Evolutionary conservation across 2,329 filamentous ascomycete species (phyloP).

Genomic region (Beauveria scarabaeidicola): DNA sequence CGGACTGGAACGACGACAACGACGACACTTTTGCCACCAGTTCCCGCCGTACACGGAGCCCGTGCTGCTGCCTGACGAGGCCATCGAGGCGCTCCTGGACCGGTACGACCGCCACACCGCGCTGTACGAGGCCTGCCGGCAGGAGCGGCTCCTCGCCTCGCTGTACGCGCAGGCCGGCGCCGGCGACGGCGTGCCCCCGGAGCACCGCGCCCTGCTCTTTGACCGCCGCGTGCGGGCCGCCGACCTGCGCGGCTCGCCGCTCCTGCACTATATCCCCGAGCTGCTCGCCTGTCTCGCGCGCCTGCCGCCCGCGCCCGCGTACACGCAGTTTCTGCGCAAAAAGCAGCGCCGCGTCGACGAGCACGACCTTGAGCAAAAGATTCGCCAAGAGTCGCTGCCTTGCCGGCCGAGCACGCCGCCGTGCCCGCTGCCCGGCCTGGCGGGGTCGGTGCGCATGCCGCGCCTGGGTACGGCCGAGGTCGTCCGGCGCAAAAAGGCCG

Average conservation of each 20-base stretch:
- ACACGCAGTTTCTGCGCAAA: background rate
- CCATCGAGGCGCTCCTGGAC: background rate
- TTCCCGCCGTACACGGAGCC: conserved; percentile 8
- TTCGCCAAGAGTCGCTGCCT: too few relatives aligned
- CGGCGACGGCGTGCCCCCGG: background rate
- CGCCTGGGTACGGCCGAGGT: too few relatives aligned
- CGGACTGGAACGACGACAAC: background rate
- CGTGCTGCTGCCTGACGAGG: background rate
- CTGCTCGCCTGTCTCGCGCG: background rate
- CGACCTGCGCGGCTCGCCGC: conserved; percentile 3
- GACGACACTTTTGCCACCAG: background rate
- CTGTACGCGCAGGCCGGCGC: background rate
- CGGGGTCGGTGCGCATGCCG: too few relatives aligned
- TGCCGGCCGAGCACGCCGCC: too few relatives aligned
- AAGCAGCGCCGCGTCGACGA: background rate
- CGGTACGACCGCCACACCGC: background rate
- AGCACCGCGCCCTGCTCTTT: background rate
- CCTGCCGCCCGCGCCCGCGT: background rate
- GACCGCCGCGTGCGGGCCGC: background rate
- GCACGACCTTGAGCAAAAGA: too few relatives aligned
- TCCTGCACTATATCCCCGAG: conserved; percentile 1
- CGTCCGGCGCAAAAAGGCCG: too few relatives aligned
- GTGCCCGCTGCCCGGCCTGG: too few relatives aligned
- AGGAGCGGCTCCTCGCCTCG: background rate
- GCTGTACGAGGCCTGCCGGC: background rate